phyloP scores from a whole-genome alignment of 495 filamentous ascomycete species.

The Cairneyella variabilis region DNA sequence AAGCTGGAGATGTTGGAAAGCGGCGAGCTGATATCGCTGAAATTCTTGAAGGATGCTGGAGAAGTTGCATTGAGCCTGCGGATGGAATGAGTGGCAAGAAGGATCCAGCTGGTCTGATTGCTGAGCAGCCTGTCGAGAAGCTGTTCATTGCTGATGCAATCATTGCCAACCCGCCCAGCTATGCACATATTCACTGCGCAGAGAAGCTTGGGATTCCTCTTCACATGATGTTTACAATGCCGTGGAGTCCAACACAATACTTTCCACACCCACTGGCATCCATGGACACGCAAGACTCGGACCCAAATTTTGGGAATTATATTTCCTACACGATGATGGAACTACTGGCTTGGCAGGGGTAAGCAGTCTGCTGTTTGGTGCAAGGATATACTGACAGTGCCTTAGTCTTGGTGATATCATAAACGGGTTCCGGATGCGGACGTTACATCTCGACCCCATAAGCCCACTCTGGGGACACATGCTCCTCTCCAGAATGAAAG shows the following conservation, averaged over 20 bases:
- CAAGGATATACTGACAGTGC: slow-evolving; percentile 13
- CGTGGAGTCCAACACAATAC: slow-evolving; percentile 49
- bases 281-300: slow-evolving; percentile 43
- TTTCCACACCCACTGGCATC: slow-evolving; percentile 55
- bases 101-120: not conserved
- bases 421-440: slow-evolving; percentile 63
- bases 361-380: not conserved
- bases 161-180: slow-evolving; percentile 81
- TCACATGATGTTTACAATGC: slow-evolving; percentile 85
- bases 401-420: slow-evolving; percentile 44
- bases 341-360: slow-evolving; percentile 74
- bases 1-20: slow-evolving; percentile 62
- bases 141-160: slow-evolving; percentile 74
- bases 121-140: slow-evolving; percentile 26
- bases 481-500: slow-evolving; percentile 53
- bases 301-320: slow-evolving; percentile 59
- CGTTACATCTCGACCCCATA: slow-evolving; percentile 61
- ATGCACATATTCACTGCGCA: slow-evolving; percentile 76
- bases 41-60: slow-evolving; percentile 73
- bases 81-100: slow-evolving; percentile 35
- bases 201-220: slow-evolving; percentile 73
- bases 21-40: slow-evolving; percentile 60
- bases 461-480: slow-evolving; percentile 63
- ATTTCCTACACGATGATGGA: slow-evolving; percentile 72
- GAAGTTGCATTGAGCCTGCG: slow-evolving; percentile 62